These are phyloP conservation scores for Aspergillus avenaceus DNA, from an alignment of 495 filamentous ascomycete species.

Conservation along the genomic window DNA sequence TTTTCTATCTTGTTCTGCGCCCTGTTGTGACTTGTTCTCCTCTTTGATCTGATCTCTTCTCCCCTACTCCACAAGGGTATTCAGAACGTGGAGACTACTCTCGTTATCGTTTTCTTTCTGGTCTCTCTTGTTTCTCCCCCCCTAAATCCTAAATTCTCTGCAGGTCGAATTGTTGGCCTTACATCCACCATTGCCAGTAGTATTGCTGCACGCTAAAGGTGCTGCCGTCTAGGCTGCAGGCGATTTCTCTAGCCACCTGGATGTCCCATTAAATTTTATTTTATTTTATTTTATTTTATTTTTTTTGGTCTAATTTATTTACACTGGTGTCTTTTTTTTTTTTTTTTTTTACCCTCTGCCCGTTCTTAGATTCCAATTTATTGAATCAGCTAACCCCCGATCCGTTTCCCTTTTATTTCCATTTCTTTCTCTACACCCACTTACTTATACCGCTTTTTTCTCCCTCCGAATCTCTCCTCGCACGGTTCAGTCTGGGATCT, in stretches of 20 bases:
- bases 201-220: slow-evolving; percentile 22
- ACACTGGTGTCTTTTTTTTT: background rate
- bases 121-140: too few relatives aligned
- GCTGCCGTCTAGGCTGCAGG: slow-evolving; percentile 32
- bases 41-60: background rate
- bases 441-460: background rate
- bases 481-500: slow-evolving; percentile 11
- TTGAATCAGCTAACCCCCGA: slow-evolving; percentile 8
- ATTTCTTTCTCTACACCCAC: background rate
- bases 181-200: slow-evolving; percentile 3
- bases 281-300: slow-evolving; percentile 3
- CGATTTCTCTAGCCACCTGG: slow-evolving; percentile 29
- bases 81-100: slow-evolving; percentile 7
- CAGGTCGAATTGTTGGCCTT: slow-evolving; percentile 1
- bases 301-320: slow-evolving; percentile 7
- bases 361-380: background rate
- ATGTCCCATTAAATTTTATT: slow-evolving; percentile 7
- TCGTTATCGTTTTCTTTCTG: slow-evolving; percentile 5
- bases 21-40: background rate
- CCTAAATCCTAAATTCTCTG: slow-evolving; percentile 5
- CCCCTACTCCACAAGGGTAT: slow-evolving; percentile 6
- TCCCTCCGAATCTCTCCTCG: slow-evolving; percentile 1
- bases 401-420: slow-evolving; percentile 8
- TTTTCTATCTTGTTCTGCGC: slow-evolving; percentile 8
- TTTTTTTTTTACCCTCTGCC: too few relatives aligned